Evolutionary conservation across 202 grass and related monocot genomes (phyloP).

Genomic region (Setaria italica): DNA sequence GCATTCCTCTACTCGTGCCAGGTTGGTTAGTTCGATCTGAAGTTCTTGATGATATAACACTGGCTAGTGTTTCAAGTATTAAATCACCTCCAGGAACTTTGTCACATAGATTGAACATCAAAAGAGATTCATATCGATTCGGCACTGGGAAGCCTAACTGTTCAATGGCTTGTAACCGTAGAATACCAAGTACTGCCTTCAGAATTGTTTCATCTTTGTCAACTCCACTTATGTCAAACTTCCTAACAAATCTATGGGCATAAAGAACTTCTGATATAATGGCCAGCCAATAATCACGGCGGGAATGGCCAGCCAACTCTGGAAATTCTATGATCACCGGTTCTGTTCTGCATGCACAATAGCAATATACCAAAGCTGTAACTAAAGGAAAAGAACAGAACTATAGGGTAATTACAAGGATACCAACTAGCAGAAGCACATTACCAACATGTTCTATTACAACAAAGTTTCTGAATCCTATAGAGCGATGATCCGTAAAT

Average conservation of each 20-base stretch:
- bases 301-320: conserved; percentile 88
- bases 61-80: conserved; percentile 88
- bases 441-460: conserved; percentile 23
- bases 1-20: conserved; percentile 54
- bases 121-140: conserved; percentile 67
- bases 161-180: conserved; percentile 86
- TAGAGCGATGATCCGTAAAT: conserved; percentile 2
- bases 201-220: conserved; percentile 87
- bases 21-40: conserved; percentile 59
- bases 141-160: conserved; percentile 57
- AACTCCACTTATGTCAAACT: conserved; percentile 66
- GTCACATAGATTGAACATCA: conserved; percentile 96
- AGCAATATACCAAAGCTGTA: conserved; percentile 38
- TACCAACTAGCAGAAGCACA: background rate
- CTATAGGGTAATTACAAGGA: background rate
- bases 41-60: conserved; percentile 53
- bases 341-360: conserved; percentile 76
- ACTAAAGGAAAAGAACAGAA: conserved; percentile 12
- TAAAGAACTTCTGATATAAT: conserved; percentile 85
- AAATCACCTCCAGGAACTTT: conserved; percentile 95
- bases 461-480: conserved; percentile 16
- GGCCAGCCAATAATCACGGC: conserved; percentile 92
- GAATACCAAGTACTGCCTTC: conserved; percentile 71
- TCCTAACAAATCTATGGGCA: conserved; percentile 80
- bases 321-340: conserved; percentile 95